Evolutionary conservation across 306 rosid species (phyloP).

Genomic region (Fragaria ananassa): DNA sequence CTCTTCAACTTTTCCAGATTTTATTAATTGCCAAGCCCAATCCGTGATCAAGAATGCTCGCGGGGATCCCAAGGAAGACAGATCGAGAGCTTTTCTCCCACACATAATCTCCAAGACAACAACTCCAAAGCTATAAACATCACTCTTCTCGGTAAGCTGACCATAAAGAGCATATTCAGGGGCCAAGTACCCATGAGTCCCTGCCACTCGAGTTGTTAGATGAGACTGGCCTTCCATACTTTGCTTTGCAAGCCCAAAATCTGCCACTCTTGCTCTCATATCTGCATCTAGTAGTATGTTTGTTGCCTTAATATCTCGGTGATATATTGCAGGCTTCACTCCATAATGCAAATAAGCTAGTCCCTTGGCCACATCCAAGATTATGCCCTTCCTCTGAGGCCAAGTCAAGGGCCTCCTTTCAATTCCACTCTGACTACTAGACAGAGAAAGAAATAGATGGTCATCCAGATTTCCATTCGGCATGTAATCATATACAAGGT

Average conservation of each 20-base stretch:
- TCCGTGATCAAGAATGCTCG: constrained; percentile 79
- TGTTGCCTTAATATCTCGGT: constrained; percentile 91
- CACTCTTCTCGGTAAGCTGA: constrained; percentile 95
- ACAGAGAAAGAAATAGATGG: constrained; percentile 44
- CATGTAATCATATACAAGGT: constrained; percentile 88
- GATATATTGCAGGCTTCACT: constrained; percentile 86
- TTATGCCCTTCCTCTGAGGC: constrained; percentile 83
- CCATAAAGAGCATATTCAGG: constrained; percentile 96
- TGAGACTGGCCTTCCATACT: constrained; percentile 94
- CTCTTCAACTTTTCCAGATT: constrained; percentile 58
- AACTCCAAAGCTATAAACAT: constrained; percentile 96
- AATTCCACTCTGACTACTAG: constrained; percentile 28
- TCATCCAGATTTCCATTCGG: constrained; percentile 87
- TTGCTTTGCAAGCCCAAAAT: constrained; percentile 93
- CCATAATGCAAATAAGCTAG: constrained; percentile 91
- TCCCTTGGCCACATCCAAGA: constrained; percentile 91
- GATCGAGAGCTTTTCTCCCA: constrained; percentile 87
- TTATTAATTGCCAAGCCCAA: constrained; percentile 95
- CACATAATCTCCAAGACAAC: constrained; percentile 96
- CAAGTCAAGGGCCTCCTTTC: constrained; percentile 59
- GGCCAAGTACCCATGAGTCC: constrained; percentile 94
- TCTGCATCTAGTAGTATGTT: constrained; percentile 82
- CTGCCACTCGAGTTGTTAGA: constrained; percentile 96
- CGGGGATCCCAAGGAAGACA: constrained; percentile 63
- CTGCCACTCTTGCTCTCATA: constrained; percentile 91